A percentile compares a stretch with the other conserved stretches of the same genome.
Conservation (phyloP, 2,329 filamentous ascomycete species). For the Periconia sp. region DNA sequence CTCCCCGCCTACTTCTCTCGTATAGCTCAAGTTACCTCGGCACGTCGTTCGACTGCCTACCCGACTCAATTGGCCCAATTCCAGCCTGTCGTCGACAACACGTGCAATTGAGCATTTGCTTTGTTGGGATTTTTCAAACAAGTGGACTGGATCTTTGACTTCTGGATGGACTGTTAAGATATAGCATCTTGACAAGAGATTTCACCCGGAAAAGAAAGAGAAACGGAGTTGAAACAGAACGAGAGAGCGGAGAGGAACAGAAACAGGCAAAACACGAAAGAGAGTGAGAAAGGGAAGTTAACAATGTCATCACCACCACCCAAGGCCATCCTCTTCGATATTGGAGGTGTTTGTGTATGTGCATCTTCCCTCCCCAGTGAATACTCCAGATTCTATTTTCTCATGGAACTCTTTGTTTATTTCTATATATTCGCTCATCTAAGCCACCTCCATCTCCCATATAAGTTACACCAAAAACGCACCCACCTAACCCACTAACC, state of each 20-base stretch:
- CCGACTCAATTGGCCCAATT: no score
- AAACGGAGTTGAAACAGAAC: neutral
- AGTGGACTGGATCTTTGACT: no score
- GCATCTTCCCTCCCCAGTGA: slow-evolving; percentile 1
- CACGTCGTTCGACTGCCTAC: no score
- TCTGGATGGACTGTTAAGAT: no score
- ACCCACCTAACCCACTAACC: slow-evolving; percentile 1
- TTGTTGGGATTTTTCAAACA: no score
- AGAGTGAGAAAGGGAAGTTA: neutral
- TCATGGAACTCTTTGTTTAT: neutral
- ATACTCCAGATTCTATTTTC: neutral
- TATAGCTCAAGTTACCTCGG: no score
- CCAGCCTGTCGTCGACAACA: no score
- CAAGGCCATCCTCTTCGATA: slow-evolving; percentile 73
- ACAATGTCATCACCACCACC: slow-evolving; percentile 1
- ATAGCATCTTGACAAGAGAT: no score
- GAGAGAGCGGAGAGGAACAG: neutral
- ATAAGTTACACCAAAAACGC: neutral
- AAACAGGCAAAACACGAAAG: neutral
- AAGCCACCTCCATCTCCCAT: slow-evolving; percentile 5
- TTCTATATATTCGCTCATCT: neutral
- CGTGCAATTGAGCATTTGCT: no score
- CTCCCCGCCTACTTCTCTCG: no score
- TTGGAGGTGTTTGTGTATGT: slow-evolving; percentile 95
- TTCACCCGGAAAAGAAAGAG: no score